phyloP scores from a whole-genome alignment of 1,139 yeast species.

The Yamadazyma blattariae region DNA sequence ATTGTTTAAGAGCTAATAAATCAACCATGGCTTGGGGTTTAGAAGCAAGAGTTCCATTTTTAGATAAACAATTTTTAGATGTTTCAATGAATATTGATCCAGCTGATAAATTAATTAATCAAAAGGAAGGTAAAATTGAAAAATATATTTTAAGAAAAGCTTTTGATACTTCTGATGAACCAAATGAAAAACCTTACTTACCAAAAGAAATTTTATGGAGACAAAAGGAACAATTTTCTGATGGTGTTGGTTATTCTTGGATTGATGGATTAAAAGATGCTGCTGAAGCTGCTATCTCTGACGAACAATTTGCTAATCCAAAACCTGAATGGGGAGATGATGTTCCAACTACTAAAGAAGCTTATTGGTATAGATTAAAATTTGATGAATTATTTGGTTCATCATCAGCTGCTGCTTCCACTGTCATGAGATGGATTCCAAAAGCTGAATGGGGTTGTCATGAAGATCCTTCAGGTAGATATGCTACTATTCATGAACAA shows the following conservation, averaged over 20 bases:
- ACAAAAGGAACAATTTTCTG: conserved; percentile 99
- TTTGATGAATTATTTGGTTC: conserved; percentile 86
- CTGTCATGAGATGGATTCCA: conserved; percentile 99
- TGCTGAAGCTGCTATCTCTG: conserved; percentile 82
- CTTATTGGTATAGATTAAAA: conserved; percentile 97
- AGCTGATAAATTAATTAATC: conserved; percentile 79
- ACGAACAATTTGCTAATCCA: conserved; percentile 85
- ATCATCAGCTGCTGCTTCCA: conserved; percentile 85
- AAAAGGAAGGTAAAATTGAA: conserved; percentile 72
- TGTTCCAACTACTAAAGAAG: conserved; percentile 96
- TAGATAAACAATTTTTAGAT: conserved; percentile 89
- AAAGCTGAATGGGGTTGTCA: conserved; percentile 99
- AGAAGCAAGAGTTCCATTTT: conserved; percentile 99
- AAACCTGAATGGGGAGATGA: conserved; percentile 96
- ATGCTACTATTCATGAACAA: conserved; percentile 80
- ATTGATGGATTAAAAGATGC: conserved; percentile 95
- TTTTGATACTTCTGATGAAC: conserved; percentile 80
- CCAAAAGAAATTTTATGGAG: conserved; percentile 98
- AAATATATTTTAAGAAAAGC: conserved; percentile 96
- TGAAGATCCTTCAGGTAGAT: conserved; percentile 98
- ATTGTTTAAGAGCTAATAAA: conserved; percentile 97
- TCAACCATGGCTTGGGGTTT: conserved; percentile 99
- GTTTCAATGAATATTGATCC: conserved; percentile 95
- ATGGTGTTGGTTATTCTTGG: conserved; percentile 99
- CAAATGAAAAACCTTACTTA: conserved; percentile 73